Evolutionary conservation across 345 rosid species (phyloP), one percentile per base, ranked within the genome.

Genomic region (Zanthoxylum bungeanum): DNA sequence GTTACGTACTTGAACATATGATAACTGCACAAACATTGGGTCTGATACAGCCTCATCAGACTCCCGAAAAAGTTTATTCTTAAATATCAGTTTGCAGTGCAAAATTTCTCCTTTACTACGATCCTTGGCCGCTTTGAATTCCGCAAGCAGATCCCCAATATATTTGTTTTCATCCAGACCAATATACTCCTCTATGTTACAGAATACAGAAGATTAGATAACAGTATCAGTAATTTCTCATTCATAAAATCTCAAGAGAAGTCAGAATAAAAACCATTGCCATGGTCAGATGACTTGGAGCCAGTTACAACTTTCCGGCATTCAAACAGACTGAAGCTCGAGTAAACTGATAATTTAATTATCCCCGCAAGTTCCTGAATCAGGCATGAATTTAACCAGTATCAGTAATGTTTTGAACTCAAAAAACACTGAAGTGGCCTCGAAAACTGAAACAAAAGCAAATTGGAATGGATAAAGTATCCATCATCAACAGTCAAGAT

Each of bases 91-190:
- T 70, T 92, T 95, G 85, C 98, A 92, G 51, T 95, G 98, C 79
- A 95, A 81, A 70, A 95, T 89, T 79, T 95, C 98, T 78, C 97
- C 99, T 86, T 95, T 95, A 68, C 96, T 92, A 80, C 94, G 81
- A 68, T 95, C 97, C 68, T 95, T 95, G 60, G 93, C 85, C 69
- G 91, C 97, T 85, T 92, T 95, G 78, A 95, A 88, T 76, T 95
- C 99, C 55, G 93, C 84, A 39, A 92, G 88, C 70, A 95, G 82
- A 78, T 95, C 99, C 76, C 98, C 97, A 58, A 95, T 88, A 76
- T 92, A 91, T 78, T 92, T 92, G 87, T 95, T 95, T 75, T 95
- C 99, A 83, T 95, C 99, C 76, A 95, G 75, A 57, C 97, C 99
- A 79, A 91, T 84, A 68, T 88, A 89, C 83, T 95, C 99, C 91